Conservation (phyloP, 1,284 basidiomycete species). For the Ceratobasidium sp. region DNA sequence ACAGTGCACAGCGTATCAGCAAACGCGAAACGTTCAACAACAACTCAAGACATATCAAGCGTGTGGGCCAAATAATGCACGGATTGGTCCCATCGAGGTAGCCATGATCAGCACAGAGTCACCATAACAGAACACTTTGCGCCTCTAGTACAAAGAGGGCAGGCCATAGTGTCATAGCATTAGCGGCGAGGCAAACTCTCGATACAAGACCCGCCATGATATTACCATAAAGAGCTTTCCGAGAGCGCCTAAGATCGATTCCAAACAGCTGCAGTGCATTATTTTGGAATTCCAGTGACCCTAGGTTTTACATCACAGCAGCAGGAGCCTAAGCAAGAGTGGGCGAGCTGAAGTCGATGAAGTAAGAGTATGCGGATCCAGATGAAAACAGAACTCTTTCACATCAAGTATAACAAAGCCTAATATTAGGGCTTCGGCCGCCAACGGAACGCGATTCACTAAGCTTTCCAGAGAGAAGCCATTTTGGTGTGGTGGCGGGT, state of each 20-base stretch:
- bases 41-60: not conserved
- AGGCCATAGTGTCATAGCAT: not conserved
- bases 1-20: conserved; percentile 17
- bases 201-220: not conserved
- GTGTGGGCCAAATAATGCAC: not conserved
- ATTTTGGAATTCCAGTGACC: not conserved
- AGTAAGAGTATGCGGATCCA: not conserved
- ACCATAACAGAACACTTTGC: not conserved
- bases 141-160: conserved; percentile 7
- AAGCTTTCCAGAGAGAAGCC: conserved; percentile 14
- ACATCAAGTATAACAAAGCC: not conserved
- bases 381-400: not conserved
- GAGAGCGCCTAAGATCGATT: not conserved
- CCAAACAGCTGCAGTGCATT: not conserved
- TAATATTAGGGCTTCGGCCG: not conserved
- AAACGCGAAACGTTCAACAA: conserved; percentile 8
- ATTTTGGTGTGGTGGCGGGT: not conserved
- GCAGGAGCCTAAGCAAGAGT: not conserved
- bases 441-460: not conserved
- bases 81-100: not conserved
- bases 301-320: not conserved
- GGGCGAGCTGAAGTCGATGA: not conserved
- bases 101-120: not conserved
- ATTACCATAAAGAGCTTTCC: not conserved
- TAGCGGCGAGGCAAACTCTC: not conserved